Conservation (phyloP, 768 basidiomycete species). For the Exsudoporus frostii region DNA sequence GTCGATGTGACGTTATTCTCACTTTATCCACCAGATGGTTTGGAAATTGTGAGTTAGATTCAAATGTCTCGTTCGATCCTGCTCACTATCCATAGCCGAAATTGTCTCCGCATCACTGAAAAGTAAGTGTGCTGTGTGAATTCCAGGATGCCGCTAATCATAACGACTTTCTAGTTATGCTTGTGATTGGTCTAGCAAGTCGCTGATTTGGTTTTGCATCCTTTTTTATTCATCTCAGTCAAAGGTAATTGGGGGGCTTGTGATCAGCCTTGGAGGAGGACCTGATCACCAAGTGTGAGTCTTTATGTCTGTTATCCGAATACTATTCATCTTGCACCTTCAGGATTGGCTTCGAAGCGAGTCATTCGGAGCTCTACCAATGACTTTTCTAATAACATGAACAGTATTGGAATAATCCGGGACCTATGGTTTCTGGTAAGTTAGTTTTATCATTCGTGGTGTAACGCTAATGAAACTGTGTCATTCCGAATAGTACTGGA, state of each 20-base stretch:
- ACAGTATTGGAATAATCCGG: conserved; percentile 25
- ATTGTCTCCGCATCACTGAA: conserved; percentile 22
- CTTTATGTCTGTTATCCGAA: conserved; percentile 32
- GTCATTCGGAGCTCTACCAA: not conserved
- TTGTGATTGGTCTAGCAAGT: conserved; percentile 35
- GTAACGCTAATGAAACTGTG: not conserved
- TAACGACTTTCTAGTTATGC: conserved; percentile 26
- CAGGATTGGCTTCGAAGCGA: conserved; percentile 20
- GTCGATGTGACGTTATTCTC: conserved; percentile 32
- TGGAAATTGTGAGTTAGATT: conserved; percentile 17
- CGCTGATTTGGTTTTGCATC: not conserved
- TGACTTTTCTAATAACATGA: not conserved
- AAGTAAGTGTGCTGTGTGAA: conserved; percentile 13
- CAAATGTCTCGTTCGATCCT: not conserved
- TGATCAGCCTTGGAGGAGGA: conserved; percentile 58
- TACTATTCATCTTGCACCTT: not conserved
- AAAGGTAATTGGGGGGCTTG: conserved; percentile 41
- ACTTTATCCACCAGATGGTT: conserved; percentile 24
- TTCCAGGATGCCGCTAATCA: not conserved
- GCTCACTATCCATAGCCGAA: conserved; percentile 19
- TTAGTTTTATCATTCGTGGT: not conserved
- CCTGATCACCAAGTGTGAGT: conserved; percentile 42
- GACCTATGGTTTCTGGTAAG: conserved; percentile 24
- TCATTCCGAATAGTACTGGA: conserved; percentile 11
- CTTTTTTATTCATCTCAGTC: not conserved